Evolutionary conservation across 768 basidiomycete species (phyloP), one percentile per base, ranked within the genome.

Genomic region (Mycena venus): DNA sequence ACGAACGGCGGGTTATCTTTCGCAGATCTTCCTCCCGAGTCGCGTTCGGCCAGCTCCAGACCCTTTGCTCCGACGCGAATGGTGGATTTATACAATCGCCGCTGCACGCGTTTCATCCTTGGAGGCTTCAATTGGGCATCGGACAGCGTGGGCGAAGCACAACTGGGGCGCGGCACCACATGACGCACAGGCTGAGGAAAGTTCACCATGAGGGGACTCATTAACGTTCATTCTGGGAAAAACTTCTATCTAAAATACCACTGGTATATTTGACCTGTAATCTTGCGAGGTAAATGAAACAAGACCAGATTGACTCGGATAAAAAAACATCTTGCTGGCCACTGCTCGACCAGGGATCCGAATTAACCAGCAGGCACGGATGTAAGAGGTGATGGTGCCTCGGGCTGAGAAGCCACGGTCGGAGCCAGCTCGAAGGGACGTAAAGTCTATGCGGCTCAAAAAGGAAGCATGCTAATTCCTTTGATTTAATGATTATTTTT

Each of bases 381-480:
- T 34, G 68, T 61, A 61, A 60, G 49, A 62, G 61, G 59, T 70
- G 68, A 62, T 70, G 32, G 67, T 29, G 25, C 58, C 55, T 51
- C 29, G 67, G 19, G 4, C n/a, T n/a, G 3, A 21, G 32, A 15
- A 38, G n/a, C 9, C 19, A 42, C n/a, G n/a, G n/a, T n/a, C n/a
- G n/a, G n/a, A n/a, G n/a, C n/a, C n/a, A n/a, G n/a, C n/a, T n/a
- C n/a, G n/a, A n/a, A n/a, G n/a, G n/a, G n/a, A n/a, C n/a, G n/a
- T n/a, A n/a, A n/a, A n/a, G n/a, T n/a, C n/a, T n/a, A n/a, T n/a
- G n/a, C n/a, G n/a, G n/a, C n/a, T n/a, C n/a, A n/a, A n/a, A n/a
- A n/a, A n/a, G n/a, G n/a, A n/a, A n/a, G n/a, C n/a, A n/a, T n/a
- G n/a, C n/a, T n/a, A n/a, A n/a, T n/a, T n/a, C n/a, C n/a, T n/a